Evolutionary conservation across 192 early-diverging fungal genomes (phyloP).

Genomic region (Martensiomyces pterosporus): DNA sequence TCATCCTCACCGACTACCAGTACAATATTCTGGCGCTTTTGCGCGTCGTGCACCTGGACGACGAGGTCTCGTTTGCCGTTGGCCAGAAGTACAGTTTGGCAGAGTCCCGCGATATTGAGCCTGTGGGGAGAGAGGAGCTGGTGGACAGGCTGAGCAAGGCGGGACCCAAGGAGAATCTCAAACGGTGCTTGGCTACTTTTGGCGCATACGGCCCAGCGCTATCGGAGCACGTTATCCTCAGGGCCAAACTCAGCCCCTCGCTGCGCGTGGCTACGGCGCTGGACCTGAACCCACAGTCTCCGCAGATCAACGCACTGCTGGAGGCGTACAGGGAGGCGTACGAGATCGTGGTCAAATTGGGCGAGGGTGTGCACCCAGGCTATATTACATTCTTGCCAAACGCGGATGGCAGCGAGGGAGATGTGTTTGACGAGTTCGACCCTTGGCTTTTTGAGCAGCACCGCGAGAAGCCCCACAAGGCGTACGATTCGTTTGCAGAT

Average conservation of each 20-base stretch:
- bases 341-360: conserved; percentile 57
- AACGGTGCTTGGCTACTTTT: conserved; percentile 59
- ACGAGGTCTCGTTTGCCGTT: conserved; percentile 73
- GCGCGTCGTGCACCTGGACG: conserved; percentile 81
- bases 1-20: conserved; percentile 89
- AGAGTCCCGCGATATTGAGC: conserved; percentile 49
- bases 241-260: conserved; percentile 61
- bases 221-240: conserved; percentile 74
- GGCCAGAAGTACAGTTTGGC: conserved; percentile 66
- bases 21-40: conserved; percentile 80
- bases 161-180: conserved; percentile 62
- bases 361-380: conserved; percentile 35
- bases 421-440: conserved; percentile 60
- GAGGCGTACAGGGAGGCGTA: conserved; percentile 70
- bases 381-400: conserved; percentile 26
- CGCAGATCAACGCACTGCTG: conserved; percentile 57
- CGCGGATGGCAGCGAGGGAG: conserved; percentile 3
- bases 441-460: conserved; percentile 71
- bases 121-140: conserved; percentile 54
- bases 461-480: conserved; percentile 43
- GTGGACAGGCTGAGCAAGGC: conserved; percentile 51
- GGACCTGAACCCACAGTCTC: conserved; percentile 54
- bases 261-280: conserved; percentile 57
- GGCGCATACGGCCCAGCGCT: conserved; percentile 80
- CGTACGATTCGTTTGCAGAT: conserved; percentile 74